Percentiles rank a stretch among this genome's conserved stretches.
These are phyloP conservation scores for Prototheca cutis DNA, from an alignment of 163 green algal species.

Conservation along the genomic window DNA sequence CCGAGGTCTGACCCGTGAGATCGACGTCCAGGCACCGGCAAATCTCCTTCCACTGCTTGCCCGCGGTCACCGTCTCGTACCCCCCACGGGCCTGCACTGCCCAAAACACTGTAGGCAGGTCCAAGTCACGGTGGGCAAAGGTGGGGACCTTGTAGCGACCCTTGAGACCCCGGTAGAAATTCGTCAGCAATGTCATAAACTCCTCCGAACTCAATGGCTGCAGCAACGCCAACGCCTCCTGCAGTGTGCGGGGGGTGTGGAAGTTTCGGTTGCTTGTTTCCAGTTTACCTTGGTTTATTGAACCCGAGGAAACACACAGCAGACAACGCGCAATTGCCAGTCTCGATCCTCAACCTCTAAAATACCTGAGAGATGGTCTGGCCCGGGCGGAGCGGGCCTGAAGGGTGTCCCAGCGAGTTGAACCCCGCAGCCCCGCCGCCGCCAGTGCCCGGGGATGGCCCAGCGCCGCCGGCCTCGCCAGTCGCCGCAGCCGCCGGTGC, in stretches of 20 bases:
- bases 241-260: too few relatives aligned
- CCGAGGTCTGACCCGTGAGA: slow-evolving; percentile 51
- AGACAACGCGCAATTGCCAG: too few relatives aligned
- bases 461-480: not conserved
- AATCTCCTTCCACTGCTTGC: slow-evolving; percentile 57
- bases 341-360: too few relatives aligned
- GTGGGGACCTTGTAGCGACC: slow-evolving; percentile 55
- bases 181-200: slow-evolving; percentile 35
- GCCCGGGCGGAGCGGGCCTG: slow-evolving; percentile 18
- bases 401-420: not conserved
- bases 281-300: too few relatives aligned
- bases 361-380: slow-evolving; percentile 22
- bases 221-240: slow-evolving; percentile 34
- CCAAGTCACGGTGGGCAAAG: slow-evolving; percentile 51
- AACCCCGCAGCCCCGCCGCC: not conserved
- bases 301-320: too few relatives aligned
- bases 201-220: slow-evolving; percentile 18
- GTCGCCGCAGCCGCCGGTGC: not conserved
- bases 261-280: too few relatives aligned
- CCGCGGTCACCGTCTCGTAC: slow-evolving; percentile 43
- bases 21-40: slow-evolving; percentile 42
- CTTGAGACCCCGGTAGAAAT: slow-evolving; percentile 35
- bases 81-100: slow-evolving; percentile 46
- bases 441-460: not conserved
- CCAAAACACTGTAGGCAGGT: slow-evolving; percentile 50